Percentiles rank a stretch among this genome's conserved stretches.
Conservation (phyloP, 2,329 filamentous ascomycete genomes). For the Xylariaceae sp. region DNA sequence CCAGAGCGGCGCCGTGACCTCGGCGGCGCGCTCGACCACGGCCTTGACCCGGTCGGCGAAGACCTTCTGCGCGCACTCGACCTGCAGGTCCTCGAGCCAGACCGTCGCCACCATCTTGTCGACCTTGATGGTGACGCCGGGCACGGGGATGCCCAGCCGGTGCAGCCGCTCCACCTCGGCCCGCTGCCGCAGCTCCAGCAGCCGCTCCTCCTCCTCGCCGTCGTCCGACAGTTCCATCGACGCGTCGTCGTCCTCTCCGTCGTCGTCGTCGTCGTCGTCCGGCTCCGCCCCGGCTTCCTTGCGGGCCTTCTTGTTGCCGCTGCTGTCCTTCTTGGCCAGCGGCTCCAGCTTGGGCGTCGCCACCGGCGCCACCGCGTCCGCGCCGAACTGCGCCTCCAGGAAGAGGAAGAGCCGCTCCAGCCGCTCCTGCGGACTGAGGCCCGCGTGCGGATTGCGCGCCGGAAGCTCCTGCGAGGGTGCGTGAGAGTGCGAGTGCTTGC, state of each 20-base stretch:
- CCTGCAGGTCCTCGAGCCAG: conserved; percentile 86
- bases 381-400: conserved; percentile 91
- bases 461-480: conserved; percentile 34
- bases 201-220: conserved; percentile 33
- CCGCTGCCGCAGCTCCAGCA: conserved; percentile 47
- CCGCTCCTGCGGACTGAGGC: conserved; percentile 64
- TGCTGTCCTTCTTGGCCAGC: conserved; percentile 24
- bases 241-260: conserved; percentile 27
- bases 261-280: too few species aligned
- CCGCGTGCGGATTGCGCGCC: conserved; percentile 63
- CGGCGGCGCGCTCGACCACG: conserved; percentile 82
- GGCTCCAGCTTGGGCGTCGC: conserved; percentile 50
- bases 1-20: conserved; percentile 75
- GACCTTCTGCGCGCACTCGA: conserved; percentile 74
- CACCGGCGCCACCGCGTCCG: conserved; percentile 73
- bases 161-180: conserved; percentile 72
- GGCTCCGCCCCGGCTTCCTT: conserved; percentile 23
- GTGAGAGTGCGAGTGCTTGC: conserved; percentile 45
- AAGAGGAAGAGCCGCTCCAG: conserved; percentile 88
- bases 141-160: conserved; percentile 79
- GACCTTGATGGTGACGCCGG: conserved; percentile 77
- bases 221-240: conserved; percentile 30
- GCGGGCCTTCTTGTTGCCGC: conserved; percentile 25
- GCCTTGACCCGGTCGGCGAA: conserved; percentile 79
- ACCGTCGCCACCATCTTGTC: conserved; percentile 83